A percentile compares a stretch with the other conserved stretches of the same genome.
Evolutionary conservation across 164 flowering plant species (phyloP).

Genomic region (Echeveria elegans): DNA sequence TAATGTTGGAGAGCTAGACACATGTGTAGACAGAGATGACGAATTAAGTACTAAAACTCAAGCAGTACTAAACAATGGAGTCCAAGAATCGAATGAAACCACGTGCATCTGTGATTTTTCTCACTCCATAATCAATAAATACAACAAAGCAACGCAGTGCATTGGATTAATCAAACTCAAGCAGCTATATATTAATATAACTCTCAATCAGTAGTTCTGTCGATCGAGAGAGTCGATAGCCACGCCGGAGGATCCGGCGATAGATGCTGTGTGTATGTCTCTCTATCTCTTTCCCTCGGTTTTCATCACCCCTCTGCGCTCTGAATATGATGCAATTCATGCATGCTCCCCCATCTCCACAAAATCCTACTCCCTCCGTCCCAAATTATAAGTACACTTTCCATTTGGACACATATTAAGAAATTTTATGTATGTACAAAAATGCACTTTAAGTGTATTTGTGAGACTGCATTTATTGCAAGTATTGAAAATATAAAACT

Average conservation of each 20-base stretch:
- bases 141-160: not conserved
- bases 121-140: not conserved
- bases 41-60: not conserved
- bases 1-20: not conserved
- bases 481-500: too few relatives aligned
- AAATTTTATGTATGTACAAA: too few relatives aligned
- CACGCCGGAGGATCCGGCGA: slow-evolving; percentile 2
- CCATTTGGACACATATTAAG: too few relatives aligned
- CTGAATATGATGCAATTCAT: not conserved
- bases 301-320: too few relatives aligned
- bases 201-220: not conserved
- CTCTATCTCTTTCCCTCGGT: not conserved
- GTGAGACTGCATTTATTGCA: too few relatives aligned
- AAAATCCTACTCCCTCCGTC: too few relatives aligned
- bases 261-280: not conserved
- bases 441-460: too few relatives aligned
- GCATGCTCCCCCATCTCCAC: not conserved
- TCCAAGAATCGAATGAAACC: not conserved
- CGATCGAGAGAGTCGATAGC: not conserved
- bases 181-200: not conserved
- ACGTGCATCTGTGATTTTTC: not conserved
- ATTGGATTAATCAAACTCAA: not conserved
- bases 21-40: not conserved
- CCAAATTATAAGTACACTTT: too few relatives aligned
- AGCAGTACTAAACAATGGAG: not conserved